Base-by-base conservation (phyloP, 257 asterid species). In the Schizonepeta tenuifolia region DNA sequence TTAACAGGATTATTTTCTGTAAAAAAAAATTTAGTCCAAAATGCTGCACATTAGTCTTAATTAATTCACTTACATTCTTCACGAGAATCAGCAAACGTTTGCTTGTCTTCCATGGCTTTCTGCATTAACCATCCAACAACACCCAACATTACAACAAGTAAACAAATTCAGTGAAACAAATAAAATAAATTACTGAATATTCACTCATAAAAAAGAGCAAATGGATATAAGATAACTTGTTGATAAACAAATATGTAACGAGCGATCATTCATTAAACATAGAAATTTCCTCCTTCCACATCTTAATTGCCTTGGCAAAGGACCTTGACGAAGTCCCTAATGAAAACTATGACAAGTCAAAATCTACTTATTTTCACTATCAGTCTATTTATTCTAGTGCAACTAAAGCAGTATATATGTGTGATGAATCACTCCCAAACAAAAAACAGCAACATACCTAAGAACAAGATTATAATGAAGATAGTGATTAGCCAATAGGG, bases 401-500 rank as follows among this genome's bases (percentile, higher is more conserved):
- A n/a, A n/a, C n/a, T n/a, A n/a, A n/a, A n/a, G n/a, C n/a, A n/a
- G n/a, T n/a, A n/a, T n/a, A n/a, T n/a, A n/a, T n/a, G n/a, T n/a
- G 9, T 21, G 26, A 26, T 17, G 38, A 65, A 24, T 24, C 2
- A 24, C 26, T 24, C 26, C 26, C 26, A 12, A 58, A n/a, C 9
- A 33, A 35, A 35, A 41, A 31, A 24, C 14, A 47, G 6, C 10
- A 49, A 62, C 79, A 5, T 87, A 95, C 99, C 99, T 82, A 92
- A 4, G 93, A 95, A 95, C 21, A 95, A 84, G 24, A 90, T 85
- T 73, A 95, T 92, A 81, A 90, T 95, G 44, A 95, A 84, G 66
- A 95, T 89, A 5, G 98, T 95, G 73, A 95, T 95, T 71, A 95
- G 98, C 98, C 98, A 95, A 24, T 88, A 95, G 7, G 99, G 99